phyloP scores from a whole-genome alignment of 768 basidiomycete genomes.

The Tricholoma hemisulphureum region DNA sequence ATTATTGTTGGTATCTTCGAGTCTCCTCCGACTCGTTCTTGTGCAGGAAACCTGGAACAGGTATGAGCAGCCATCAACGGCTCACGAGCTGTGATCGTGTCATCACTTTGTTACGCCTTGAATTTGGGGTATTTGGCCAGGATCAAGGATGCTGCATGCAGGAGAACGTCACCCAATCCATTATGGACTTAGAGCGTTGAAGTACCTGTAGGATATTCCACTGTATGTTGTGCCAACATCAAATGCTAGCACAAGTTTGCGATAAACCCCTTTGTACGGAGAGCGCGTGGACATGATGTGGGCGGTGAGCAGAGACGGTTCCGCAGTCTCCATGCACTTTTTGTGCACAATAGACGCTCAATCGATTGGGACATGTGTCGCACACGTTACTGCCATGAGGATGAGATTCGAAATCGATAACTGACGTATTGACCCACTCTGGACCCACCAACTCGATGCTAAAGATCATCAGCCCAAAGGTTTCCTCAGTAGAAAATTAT shows the following conservation, averaged over 20 bases:
- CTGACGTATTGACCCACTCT: neutral
- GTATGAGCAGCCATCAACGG: neutral
- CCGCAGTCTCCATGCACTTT: neutral
- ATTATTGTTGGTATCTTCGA: slow-evolving; percentile 45
- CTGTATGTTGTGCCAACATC: slow-evolving; percentile 55
- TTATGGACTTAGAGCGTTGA: neutral
- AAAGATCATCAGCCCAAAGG: no score
- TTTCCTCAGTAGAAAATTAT: no score
- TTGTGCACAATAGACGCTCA: neutral
- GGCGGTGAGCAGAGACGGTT: neutral
- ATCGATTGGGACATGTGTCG: slow-evolving; percentile 5
- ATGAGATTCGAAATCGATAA: slow-evolving; percentile 3
- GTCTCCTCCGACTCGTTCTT: slow-evolving; percentile 42
- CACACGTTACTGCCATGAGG: slow-evolving; percentile 7
- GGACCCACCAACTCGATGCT: no score
- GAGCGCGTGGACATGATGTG: slow-evolving; percentile 24
- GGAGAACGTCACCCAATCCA: neutral
- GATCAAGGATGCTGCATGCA: slow-evolving; percentile 32
- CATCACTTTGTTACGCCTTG: slow-evolving; percentile 38
- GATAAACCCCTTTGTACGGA: slow-evolving; percentile 39
- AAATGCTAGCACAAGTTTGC: slow-evolving; percentile 48
- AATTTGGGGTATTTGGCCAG: slow-evolving; percentile 34
- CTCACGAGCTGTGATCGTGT: slow-evolving; percentile 8
- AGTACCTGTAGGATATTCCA: slow-evolving; percentile 43
- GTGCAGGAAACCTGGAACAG: slow-evolving; percentile 39